Base-by-base conservation (phyloP, 345 rosid species). In the Physaria fendleri region DNA sequence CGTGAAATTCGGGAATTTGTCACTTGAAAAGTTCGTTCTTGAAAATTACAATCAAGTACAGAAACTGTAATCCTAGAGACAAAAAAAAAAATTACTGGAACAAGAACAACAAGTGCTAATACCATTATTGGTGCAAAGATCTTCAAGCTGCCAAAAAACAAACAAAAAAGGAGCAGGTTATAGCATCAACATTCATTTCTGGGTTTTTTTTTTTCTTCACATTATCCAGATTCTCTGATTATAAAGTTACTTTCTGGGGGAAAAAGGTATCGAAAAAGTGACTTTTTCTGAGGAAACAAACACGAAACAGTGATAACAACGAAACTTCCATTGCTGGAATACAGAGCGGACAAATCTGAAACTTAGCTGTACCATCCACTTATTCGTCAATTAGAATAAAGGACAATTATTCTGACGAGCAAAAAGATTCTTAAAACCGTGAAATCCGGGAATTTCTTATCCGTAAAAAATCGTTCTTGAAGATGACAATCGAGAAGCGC, bases 321-420 rank as follows among this genome's bases (percentile, higher is more conserved):
- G 41, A 68, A 60, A 35, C 67, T 59, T 59, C 61, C 4, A 43
- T 57, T 58, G 34, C 62, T 68, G 62, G 48, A 59, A 34, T 8
- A 60, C 67, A 52, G 62, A 60, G 62, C 62, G 53, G 67, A 60
- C 42, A 59, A 52, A 20, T 32, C 43, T 54, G 51, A 44, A 53
- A 54, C 68, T 62, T 54, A 38, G 50, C 52, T 53, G 63, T 54
- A 18, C 12, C 11, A 15, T 0, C 6, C n/a, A n/a, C 5, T 22
- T 8, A 4, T 12, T 6, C 17, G 8, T 23, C 17, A 5, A 32
- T 43, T 5, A 28, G 35, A 28, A 37, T 53, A 69, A 62, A 69
- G 40, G 52, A 59, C 58, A 38, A 37, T 38, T 8, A 21, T 22
- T 35, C 57, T 27, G 38, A 69, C 23, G 28, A 46, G 0, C 22